Evolutionary conservation across 345 rosid genomes (phyloP), one percentile per base, ranked within the genome.

Genomic region (Mangifera indica): DNA sequence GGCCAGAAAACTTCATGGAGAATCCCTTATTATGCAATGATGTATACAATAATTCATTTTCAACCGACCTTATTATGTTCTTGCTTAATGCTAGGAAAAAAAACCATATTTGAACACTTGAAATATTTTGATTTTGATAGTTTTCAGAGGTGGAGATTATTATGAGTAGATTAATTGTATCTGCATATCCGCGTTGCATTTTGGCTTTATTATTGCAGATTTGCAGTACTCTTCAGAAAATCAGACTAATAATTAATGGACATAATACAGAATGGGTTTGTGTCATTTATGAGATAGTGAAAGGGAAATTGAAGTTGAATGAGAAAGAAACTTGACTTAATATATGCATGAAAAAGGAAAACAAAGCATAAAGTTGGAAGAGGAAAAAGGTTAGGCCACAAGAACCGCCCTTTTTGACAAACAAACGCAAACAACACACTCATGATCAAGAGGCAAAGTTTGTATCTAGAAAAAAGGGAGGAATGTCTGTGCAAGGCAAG

Each of bases 401-500:
- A 29, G 13, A 48, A 54, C 24, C 11, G 49, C 26, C 37, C 67
- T 64, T 80, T 75, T 75, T 70, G 58, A 70, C 79, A 75, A 80
- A 63, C 24, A 10, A 63, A 49, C 60, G 51, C 46, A 4, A 25
- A 37, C 56, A 55, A 12, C 1, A 22, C 57, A 42, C 22, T 13
- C 53, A 49, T 63, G 22, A 46, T 42, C 48, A 59, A 72, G n/a
- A n/a, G 69, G 62, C 55, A 29, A 60, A 22, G 48, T 66, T 51
- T 55, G 62, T 20, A 45, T 73, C 63, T 48, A 37, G 45, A 74
- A 68, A 44, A 22, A 67, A 34, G 54, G 22, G 34, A 49, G 57
- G 70, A 40, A 67, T 77, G 84, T 71, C 75, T 74, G 63, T 77
- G 79, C 69, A 68, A 60, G 67, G 22, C 79, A 82, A 76, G 24